A percentile compares a stretch with the other conserved stretches of the same genome.
Evolutionary conservation across 495 filamentous ascomycete species (phyloP).

Genomic region (Aspergillus campestris): DNA sequence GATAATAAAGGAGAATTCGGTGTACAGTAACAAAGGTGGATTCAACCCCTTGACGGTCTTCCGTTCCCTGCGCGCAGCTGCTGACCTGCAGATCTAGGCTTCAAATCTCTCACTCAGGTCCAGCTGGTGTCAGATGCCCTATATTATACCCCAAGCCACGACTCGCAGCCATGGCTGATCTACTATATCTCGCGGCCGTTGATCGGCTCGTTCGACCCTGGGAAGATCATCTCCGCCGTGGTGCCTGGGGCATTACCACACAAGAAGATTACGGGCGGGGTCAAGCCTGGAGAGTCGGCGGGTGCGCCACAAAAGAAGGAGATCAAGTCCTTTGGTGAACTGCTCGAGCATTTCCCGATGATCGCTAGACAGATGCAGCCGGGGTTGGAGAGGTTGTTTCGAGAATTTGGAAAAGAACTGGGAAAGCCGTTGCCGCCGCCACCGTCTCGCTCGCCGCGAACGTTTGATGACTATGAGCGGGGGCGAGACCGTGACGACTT

Average conservation of each 20-base stretch:
- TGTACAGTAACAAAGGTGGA: slow-evolving; percentile 94
- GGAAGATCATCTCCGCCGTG: slow-evolving; percentile 54
- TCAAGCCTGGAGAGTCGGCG: slow-evolving; percentile 26
- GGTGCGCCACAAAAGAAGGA: slow-evolving; percentile 67
- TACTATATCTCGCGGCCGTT: slow-evolving; percentile 96
- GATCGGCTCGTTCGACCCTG: slow-evolving; percentile 71
- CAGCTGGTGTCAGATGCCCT: slow-evolving; percentile 78
- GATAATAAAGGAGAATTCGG: slow-evolving; percentile 85
- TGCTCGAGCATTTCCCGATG: slow-evolving; percentile 89
- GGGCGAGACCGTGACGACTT: slow-evolving; percentile 17
- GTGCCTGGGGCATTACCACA: slow-evolving; percentile 36
- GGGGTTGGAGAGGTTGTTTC: slow-evolving; percentile 82
- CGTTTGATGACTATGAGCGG: slow-evolving; percentile 21
- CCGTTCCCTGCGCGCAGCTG: background rate
- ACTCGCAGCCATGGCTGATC: slow-evolving; percentile 85
- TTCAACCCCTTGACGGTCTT: background rate
- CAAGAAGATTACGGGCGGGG: slow-evolving; percentile 22
- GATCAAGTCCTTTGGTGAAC: slow-evolving; percentile 80
- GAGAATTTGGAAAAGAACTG: slow-evolving; percentile 77
- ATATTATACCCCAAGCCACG: slow-evolving; percentile 78
- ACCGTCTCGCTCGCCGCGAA: slow-evolving; percentile 49
- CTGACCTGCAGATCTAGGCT: slow-evolving; percentile 49
- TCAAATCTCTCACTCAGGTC: slow-evolving; percentile 83
- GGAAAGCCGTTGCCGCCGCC: slow-evolving; percentile 76
- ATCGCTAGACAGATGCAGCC: slow-evolving; percentile 96